phyloP scores from a whole-genome alignment of 352 stramenopile species.

The Phytopythium aichiense region DNA sequence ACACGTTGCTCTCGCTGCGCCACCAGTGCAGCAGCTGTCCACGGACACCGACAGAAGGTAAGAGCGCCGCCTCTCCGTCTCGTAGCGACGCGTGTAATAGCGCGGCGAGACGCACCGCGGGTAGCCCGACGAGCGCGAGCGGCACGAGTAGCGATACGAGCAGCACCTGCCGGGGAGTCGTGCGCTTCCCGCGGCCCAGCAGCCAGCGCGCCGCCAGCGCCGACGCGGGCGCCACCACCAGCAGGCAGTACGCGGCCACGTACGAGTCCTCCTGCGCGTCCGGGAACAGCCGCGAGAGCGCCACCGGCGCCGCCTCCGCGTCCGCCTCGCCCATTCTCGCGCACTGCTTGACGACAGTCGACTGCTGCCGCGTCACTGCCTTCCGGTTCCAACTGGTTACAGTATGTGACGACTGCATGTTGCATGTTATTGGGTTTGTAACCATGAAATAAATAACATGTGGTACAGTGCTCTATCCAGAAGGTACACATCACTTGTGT shows the following conservation, averaged over 20 bases:
- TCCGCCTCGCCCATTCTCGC: background rate
- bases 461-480: no score
- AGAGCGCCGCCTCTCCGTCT: background rate
- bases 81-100: background rate
- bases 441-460: no score
- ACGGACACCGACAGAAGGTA: background rate
- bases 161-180: conserved; percentile 36
- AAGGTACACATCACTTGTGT: no score
- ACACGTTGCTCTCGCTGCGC: conserved; percentile 27
- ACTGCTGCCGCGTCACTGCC: background rate
- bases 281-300: conserved; percentile 39
- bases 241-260: conserved; percentile 35
- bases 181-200: conserved; percentile 33
- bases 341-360: background rate
- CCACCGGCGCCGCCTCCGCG: conserved; percentile 5
- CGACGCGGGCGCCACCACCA: conserved; percentile 39
- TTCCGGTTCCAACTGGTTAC: no score
- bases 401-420: no score
- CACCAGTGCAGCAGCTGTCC: conserved; percentile 16
- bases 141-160: conserved; percentile 40
- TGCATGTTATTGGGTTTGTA: no score
- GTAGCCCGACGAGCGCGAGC: conserved; percentile 30
- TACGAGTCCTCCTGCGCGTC: conserved; percentile 44
- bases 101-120: conserved; percentile 19
- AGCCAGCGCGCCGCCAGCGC: conserved; percentile 30